Base-by-base conservation (phyloP, 1,284 basidiomycete species). In the Amylostereum chailletii region DNA sequence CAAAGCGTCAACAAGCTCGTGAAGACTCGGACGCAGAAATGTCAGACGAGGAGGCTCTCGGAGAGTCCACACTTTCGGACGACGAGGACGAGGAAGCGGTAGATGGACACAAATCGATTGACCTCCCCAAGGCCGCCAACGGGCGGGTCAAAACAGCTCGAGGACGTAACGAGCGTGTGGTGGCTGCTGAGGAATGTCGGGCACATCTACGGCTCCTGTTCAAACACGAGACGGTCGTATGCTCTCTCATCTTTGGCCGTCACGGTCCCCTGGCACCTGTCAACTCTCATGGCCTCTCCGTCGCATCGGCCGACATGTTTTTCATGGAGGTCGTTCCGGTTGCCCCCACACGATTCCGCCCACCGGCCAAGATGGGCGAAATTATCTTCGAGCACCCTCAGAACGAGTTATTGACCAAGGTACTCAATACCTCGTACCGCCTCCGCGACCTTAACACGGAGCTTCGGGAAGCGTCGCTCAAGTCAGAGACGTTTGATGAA, bases 371-470 rank as follows among this genome's bases (percentile, higher is more conserved):
- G 62, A 83, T 99, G 86, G 91, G 86, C 48, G 96, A 96, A 55
- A 86, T 82, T 53, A 75, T 95, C 1, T 97, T 98, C 62, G 96
- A 99, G 64, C 94, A 98, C 67, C 83, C 94, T 1, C 95, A 99
- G 61, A 99, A 99, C 66, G 89, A 94, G 61, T 79, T 98, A n/a
- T 74, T 99, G 45, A 77, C 89, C 34, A 86, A 81, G 60, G 81
- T 97, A 39, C 74, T 99, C 51, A 78, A 78, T 34, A 93, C 91
- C 1, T 86, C 86, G 4, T 89, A 90, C 61, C 79, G 82, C 19
- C 74, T 96, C 54, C 81, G 89, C 34, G 88, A 94, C 62, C 66
- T 90, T 46, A 94, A 88, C 62, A 67, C 77, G 41, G 80, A 79
- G 33, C 67, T 96, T 39, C 75, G 75, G 26, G 71, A 74, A 4